These are phyloP conservation scores for Candida multigemmis DNA, from an alignment of 805 yeast genomes.

Conservation along the genomic window DNA sequence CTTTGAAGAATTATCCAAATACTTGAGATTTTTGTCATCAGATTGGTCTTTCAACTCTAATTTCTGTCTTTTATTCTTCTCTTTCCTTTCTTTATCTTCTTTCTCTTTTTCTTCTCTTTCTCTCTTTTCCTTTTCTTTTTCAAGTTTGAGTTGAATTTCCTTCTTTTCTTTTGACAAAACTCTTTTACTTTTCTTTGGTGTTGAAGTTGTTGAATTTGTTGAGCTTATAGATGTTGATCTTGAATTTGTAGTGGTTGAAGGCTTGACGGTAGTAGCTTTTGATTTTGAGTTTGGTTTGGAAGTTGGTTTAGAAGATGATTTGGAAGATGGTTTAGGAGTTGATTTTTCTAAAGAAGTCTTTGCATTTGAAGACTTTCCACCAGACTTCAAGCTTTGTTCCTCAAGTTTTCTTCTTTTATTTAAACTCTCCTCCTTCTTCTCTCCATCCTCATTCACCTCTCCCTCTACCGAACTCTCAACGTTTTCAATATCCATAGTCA, in stretches of 20 bases:
- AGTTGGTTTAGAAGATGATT: no score
- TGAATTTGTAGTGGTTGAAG: no score
- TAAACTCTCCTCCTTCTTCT: conserved; percentile 3
- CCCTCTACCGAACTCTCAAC: not conserved
- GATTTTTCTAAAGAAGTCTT: no score
- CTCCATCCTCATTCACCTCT: conserved; percentile 1
- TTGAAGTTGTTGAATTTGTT: no score
- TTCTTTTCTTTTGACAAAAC: conserved; percentile 60
- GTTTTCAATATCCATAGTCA: conserved; percentile 9
- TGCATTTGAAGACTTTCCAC: not conserved
- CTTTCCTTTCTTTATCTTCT: conserved; percentile 2
- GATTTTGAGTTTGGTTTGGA: no score
- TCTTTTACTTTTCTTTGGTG: conserved; percentile 1
- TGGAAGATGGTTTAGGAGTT: no score
- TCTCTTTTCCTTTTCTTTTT: conserved; percentile 2
- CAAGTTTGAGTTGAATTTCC: conserved; percentile 51
- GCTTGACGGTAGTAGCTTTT: no score
- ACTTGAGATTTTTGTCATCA: not conserved
- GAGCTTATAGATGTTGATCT: no score
- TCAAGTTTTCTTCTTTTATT: conserved; percentile 1
- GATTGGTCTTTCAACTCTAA: conserved; percentile 2
- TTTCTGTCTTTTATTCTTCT: not conserved
- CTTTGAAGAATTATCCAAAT: no score
- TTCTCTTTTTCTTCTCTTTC: conserved; percentile 2
- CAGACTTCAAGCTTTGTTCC: not conserved